Conservation (phyloP, 345 rosid genomes). For the Hirschfeldia incana region DNA sequence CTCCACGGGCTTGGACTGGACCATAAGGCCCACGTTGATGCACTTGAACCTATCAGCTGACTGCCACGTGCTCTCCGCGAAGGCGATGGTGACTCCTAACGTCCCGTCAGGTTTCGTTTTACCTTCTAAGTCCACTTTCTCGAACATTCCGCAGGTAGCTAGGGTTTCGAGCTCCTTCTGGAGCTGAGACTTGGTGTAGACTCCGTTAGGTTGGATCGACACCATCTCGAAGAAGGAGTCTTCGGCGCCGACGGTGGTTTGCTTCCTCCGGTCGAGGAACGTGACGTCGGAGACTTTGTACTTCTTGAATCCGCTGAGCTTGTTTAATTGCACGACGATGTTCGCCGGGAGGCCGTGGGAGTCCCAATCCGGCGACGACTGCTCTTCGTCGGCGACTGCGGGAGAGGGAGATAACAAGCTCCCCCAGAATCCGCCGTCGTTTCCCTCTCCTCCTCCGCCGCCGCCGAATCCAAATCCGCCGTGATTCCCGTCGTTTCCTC, state of each 20-base stretch:
- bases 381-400: constrained; percentile 81
- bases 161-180: constrained; percentile 87
- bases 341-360: constrained; percentile 90
- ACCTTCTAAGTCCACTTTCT: constrained; percentile 89
- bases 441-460: constrained; percentile 49
- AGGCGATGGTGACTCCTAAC: constrained; percentile 59
- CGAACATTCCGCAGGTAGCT: constrained; percentile 98
- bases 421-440: constrained; percentile 58
- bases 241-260: constrained; percentile 69
- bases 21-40: constrained; percentile 86
- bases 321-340: constrained; percentile 72
- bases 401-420: constrained; percentile 47
- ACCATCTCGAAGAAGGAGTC: constrained; percentile 99
- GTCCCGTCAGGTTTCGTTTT: constrained; percentile 86
- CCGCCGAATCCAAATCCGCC: constrained; percentile 52
- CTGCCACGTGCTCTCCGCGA: constrained; percentile 92
- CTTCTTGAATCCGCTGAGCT: constrained; percentile 83
- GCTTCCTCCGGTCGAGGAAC: constrained; percentile 66
- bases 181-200: constrained; percentile 79
- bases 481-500: constrained; percentile 42
- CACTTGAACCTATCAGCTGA: constrained; percentile 84
- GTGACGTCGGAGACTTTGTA: constrained; percentile 81
- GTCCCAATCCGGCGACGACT: constrained; percentile 73
- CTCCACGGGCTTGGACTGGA: constrained; percentile 77
- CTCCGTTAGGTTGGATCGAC: constrained; percentile 72